Evolutionary conservation across 176 grass and related monocot genomes (phyloP), one percentile per base, ranked within the genome.

Genomic region (Avena insularis): DNA sequence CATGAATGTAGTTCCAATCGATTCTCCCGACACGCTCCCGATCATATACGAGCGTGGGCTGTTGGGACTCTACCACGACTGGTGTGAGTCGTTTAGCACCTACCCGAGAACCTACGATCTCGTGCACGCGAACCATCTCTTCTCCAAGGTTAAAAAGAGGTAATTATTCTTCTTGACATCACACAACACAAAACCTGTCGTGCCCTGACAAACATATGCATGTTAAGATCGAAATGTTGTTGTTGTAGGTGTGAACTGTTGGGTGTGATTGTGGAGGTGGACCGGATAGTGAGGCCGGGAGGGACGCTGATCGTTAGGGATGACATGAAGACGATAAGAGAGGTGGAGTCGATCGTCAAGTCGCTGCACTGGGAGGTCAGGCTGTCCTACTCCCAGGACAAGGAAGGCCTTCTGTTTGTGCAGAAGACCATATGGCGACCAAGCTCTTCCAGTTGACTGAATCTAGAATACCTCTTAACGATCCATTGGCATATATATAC

Each of bases 41-140:
- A 90, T 95, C 54, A 87, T 97, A 84, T 97, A 92, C 57, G 95
- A 97, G 72, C 93, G 93, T 12, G 95, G 95, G 59, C 21, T 95
- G 21, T 93, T 95, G 59, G 95, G 95, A 70, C 49, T 95, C 3
- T 97, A 97, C 69, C 93, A 97, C 6, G 89, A 97, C 51, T 97
- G 95, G 93, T 97, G 95, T 16, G 93, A 97, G 56, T 95, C 93
- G 29, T 97, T 97, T 84, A 95, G 91, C 85, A 97, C 93, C 2
- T 97, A 97, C 76, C 93, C 93, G 59, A 87, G 93, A 92, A 93
- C 87, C 57, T 97, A 95, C 20, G 95, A 97, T 90, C 91, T 97
- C 51, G 49, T 95, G 19, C 93, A 97, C 15, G 89, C 93, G 6
- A 90, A 93, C 80, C 91, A 93, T 88, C 89, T 95, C 55, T 97